Base-by-base conservation (phyloP, 179 eudicot species). In the Beta macrorhiza region DNA sequence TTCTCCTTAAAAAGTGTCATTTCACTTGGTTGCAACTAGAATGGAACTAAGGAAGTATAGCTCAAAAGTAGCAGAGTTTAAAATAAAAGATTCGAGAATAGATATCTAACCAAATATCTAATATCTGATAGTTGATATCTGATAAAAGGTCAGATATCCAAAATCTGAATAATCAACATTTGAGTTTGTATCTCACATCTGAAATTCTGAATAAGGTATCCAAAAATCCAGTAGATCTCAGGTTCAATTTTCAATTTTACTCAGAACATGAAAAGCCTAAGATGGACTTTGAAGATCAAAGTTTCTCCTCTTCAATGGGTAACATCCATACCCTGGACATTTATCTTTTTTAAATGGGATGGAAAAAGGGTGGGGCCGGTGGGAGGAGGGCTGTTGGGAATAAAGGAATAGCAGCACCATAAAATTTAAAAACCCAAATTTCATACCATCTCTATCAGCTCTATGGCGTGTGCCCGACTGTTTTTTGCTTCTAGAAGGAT, bases 401-500 rank as follows among this genome's bases (percentile, higher is more conserved):
- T 25, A n/a, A 42, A 52, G 12, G 32, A n/a, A 19, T 22, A 52
- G 20, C 20, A 71, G 56, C 74, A 71, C 15, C 5, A 52, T 52
- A 5, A 11, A 55, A 61, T 32, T 22, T 37, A 82, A 53, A 29
- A 45, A 25, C 13, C 22, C 45, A 44, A 25, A 11, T 13, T 11
- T 56, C 77, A 74, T 77, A 92, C 97, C 92, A 32, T 77, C 87
- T 57, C 88, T 83, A 32, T 75, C 74, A 55, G 79, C 59, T 44
- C 32, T 80, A 80, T 84, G 65, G 52, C n/a, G 82, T 84, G 82
- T 87, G 74, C 44, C 89, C 59, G 90, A 63, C 72, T 82, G 84
- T 74, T 72, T 85, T 83, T 82, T 93, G 83, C 89, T 79, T 77
- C 81, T 87, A 74, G 80, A 80, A 58, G 98, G 99, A 90, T 96